A percentile compares a stretch with the other conserved stretches of the same genome.
Conservation (phyloP, 1,284 basidiomycete species). For the Exobasidium cylindrosporum region DNA sequence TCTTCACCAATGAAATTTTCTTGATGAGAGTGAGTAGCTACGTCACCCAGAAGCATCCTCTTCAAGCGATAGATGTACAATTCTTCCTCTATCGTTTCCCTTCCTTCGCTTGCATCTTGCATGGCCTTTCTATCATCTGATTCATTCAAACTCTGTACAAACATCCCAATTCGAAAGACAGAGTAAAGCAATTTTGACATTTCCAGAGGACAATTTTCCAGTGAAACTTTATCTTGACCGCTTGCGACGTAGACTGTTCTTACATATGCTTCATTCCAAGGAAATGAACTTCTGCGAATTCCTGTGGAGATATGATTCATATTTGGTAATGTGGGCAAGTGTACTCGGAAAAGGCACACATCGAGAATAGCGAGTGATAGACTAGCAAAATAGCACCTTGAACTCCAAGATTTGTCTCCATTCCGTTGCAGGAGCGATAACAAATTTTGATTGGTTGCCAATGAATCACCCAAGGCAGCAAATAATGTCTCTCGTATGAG, state of each 20-base stretch:
- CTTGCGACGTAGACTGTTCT: neutral
- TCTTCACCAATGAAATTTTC: neutral
- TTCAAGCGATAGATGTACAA: neutral
- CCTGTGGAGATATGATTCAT: neutral
- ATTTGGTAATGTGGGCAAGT: neutral
- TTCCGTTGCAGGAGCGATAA: constrained; percentile 3
- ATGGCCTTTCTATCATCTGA: constrained; percentile 7
- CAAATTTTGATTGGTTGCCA: constrained; percentile 15
- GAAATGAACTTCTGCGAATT: neutral
- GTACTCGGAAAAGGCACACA: constrained; percentile 13
- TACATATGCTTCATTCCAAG: neutral
- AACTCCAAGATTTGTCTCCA: constrained; percentile 1
- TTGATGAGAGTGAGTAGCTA: neutral
- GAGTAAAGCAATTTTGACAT: neutral
- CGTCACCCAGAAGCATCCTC: constrained; percentile 4
- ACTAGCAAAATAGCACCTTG: constrained; percentile 15
- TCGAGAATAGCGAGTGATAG: constrained; percentile 19
- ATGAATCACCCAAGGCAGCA: constrained; percentile 13
- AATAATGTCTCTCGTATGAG: constrained; percentile 19
- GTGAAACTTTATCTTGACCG: neutral
- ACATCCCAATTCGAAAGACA: neutral
- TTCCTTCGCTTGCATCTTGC: constrained; percentile 1
- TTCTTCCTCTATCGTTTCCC: neutral
- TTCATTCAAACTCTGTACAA: neutral
- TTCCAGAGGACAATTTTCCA: neutral